Evolutionary conservation across 106 monocot species (phyloP).

Genomic region (Gastrodia elata): DNA sequence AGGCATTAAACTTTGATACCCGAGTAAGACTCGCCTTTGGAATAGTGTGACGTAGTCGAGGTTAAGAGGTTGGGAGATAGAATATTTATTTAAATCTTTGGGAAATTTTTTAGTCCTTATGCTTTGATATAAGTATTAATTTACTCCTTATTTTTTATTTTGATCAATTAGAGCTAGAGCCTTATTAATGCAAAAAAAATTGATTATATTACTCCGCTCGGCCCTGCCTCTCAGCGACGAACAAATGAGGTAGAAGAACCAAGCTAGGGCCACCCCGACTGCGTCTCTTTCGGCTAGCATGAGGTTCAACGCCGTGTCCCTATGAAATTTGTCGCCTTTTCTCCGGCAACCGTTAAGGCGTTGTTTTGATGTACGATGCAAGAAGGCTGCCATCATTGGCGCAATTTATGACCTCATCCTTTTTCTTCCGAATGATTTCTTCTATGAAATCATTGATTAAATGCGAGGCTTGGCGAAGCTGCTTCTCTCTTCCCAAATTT

Average conservation of each 20-base stretch:
- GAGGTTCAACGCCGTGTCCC: constrained; percentile 31
- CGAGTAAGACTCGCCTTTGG: no score
- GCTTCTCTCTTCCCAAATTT: constrained; percentile 24
- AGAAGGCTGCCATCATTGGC: constrained; percentile 10
- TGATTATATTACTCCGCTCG: no score
- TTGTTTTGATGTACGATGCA: constrained; percentile 12
- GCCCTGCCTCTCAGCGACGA: no score
- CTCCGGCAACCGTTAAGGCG: background rate
- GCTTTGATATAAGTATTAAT: no score
- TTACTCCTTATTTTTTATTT: no score
- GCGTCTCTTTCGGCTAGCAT: constrained; percentile 65
- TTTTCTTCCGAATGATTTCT: constrained; percentile 19
- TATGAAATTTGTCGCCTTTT: constrained; percentile 17
- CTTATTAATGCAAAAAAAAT: no score
- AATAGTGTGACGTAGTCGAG: no score
- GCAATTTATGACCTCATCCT: constrained; percentile 4
- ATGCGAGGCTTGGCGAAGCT: constrained; percentile 13
- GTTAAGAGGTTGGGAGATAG: no score
- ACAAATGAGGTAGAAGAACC: constrained; percentile 64
- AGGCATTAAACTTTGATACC: no score
- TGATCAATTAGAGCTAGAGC: no score
- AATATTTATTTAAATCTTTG: no score
- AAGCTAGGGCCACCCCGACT: constrained; percentile 35
- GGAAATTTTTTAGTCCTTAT: no score
- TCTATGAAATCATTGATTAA: constrained; percentile 31